These are phyloP conservation scores for Vitis rotundifolia DNA, from an alignment of 164 flowering plant genomes.

Conservation along the genomic window DNA sequence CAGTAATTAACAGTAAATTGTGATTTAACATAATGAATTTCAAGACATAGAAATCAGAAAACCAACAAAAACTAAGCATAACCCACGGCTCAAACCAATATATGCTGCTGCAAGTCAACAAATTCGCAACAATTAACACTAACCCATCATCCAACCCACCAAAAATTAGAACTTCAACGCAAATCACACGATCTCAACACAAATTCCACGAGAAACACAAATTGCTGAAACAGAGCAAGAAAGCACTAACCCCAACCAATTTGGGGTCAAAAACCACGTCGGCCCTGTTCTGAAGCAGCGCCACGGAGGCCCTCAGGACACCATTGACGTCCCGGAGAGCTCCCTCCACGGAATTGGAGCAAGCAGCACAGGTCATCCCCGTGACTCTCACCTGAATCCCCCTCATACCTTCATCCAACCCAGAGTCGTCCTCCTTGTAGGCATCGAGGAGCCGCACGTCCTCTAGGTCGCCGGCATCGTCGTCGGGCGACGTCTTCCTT, in stretches of 20 bases:
- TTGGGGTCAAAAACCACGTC: conserved; percentile 74
- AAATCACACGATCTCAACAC: neutral
- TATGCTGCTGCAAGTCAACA: neutral
- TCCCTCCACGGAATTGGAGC: conserved; percentile 82
- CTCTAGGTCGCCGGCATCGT: conserved; percentile 52
- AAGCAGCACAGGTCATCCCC: conserved; percentile 98
- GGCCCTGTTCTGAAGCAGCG: conserved; percentile 85
- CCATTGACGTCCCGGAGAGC: conserved; percentile 60
- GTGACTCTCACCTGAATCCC: conserved; percentile 66
- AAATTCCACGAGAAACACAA: neutral
- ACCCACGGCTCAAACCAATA: neutral
- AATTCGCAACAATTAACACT: neutral
- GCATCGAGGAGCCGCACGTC: conserved; percentile 75
- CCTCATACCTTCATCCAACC: conserved; percentile 28
- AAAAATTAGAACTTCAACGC: neutral
- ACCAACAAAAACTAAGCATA: neutral
- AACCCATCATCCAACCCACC: neutral
- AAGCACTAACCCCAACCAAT: conserved; percentile 45
- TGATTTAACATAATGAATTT: too few species aligned
- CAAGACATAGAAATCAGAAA: too few species aligned
- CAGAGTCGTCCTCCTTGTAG: conserved; percentile 34
- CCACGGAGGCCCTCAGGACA: conserved; percentile 74
- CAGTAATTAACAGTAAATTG: too few species aligned
- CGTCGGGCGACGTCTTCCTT: conserved; percentile 10
- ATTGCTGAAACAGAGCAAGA: neutral